Evolutionary conservation across 2,329 filamentous ascomycete species (phyloP), one percentile per base, ranked within the genome.

Genomic region (Zymoseptoria crescenta): DNA sequence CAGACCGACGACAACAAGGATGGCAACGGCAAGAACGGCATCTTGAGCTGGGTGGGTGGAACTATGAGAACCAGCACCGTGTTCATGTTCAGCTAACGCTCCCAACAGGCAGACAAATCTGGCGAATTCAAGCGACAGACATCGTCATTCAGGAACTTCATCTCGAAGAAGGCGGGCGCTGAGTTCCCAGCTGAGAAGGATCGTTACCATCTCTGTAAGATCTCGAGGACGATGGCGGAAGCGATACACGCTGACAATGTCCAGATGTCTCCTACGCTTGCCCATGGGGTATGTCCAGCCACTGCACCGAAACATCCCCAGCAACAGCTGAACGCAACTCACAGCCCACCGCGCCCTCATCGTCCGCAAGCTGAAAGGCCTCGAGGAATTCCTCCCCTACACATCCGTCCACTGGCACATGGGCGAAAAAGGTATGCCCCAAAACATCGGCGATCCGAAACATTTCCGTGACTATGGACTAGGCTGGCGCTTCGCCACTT

Each of bases 341-440:
- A 35, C 75, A 86, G 92, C 93, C 4, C 90, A 91, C 70, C 87
- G 94, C 50, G 87, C 91, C 0, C 80, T 97, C 65, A 96, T 97
- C 66, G 88, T 89, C 2, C 83, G 93, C 59, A 87, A 91, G 73
- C 82, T 99, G 69, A 99, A 97, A 79, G 94, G 93, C 0, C 81
- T 99, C 0, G 89, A 97, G 68, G 87, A 95, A 58, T 82, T 94
- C 65, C 86, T 99, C 66, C 78, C 83, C 5, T 80, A 84, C 60
- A 94, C 90, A 0, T 85, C 84, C n/a, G 92, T 96, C 56, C 92
- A 96, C 76, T 97, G 92, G 93, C 87, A 96, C 69, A 85, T 97
- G 78, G 85, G 67, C 62, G 86, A 77, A 70, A 84, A 77, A 76
- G 86, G 84, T 82, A 73, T 54, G 53, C 19, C 8, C 3, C 1